phyloP scores from a whole-genome alignment of 169 alveolate species.

The Babesia ovata region DNA sequence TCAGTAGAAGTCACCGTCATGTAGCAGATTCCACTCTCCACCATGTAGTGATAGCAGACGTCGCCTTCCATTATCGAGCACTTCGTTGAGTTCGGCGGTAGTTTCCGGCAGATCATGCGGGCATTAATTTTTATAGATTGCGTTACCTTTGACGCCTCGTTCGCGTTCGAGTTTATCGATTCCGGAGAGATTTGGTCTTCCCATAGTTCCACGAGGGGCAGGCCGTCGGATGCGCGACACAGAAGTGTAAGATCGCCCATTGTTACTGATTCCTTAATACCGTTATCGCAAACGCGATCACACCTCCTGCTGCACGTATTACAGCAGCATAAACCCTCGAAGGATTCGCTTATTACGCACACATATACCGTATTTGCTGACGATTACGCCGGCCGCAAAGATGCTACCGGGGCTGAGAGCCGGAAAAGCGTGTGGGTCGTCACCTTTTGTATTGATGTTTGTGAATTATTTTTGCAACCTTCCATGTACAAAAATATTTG shows the following conservation, averaged over 20 bases:
- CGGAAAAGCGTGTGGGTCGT: too few relatives aligned
- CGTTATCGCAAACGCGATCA: too few relatives aligned
- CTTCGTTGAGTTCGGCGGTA: conserved; percentile 29
- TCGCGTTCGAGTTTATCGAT: neutral
- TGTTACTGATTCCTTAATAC: neutral
- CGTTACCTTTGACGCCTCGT: conserved; percentile 8
- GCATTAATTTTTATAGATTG: conserved; percentile 57
- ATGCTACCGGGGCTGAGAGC: too few relatives aligned
- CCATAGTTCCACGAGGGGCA: conserved; percentile 77
- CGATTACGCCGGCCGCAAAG: too few relatives aligned
- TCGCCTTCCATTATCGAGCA: conserved; percentile 57
- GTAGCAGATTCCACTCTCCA: conserved; percentile 78
- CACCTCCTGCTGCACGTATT: too few relatives aligned
- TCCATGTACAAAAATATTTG: too few relatives aligned
- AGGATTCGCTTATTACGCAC: too few relatives aligned
- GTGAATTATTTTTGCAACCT: too few relatives aligned
- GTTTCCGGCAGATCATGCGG: conserved; percentile 57
- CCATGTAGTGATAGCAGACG: conserved; percentile 68
- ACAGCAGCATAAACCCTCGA: too few relatives aligned
- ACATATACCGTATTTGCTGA: too few relatives aligned
- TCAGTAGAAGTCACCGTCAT: conserved; percentile 68
- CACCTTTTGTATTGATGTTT: too few relatives aligned
- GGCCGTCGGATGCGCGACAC: conserved; percentile 78
- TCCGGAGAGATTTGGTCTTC: conserved; percentile 37
- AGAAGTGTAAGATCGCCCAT: conserved; percentile 77